Percentiles rank a stretch among this genome's conserved stretches.
Conservation (phyloP, 352 stramenopile genomes). For the Phytopythium mirpurense region DNA sequence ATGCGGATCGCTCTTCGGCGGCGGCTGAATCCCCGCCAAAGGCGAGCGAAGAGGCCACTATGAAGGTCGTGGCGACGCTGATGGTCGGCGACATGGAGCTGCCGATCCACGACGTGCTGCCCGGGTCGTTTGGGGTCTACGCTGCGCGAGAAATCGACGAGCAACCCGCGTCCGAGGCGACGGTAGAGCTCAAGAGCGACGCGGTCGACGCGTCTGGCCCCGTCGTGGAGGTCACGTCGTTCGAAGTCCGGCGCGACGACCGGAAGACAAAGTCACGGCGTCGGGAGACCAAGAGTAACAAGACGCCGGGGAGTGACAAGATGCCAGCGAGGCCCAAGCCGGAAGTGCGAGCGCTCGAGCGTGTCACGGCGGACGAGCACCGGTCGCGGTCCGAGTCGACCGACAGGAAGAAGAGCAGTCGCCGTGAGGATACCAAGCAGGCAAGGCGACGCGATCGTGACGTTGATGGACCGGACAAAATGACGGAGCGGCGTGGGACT, state of each 20-base stretch:
- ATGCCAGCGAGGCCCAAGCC: background rate
- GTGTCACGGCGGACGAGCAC: background rate
- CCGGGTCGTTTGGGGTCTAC: background rate
- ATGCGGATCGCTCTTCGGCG: background rate
- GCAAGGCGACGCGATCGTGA: background rate
- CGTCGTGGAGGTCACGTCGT: no score
- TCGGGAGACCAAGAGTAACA: background rate
- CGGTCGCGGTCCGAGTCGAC: background rate
- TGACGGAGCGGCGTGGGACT: background rate
- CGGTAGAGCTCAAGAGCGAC: background rate
- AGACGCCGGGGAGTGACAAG: background rate
- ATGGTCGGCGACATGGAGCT: constrained; percentile 6
- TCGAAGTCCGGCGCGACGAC: background rate
- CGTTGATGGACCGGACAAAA: background rate
- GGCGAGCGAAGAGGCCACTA: background rate
- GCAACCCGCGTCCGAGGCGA: constrained; percentile 1
- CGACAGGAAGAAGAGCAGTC: background rate
- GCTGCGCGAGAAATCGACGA: background rate
- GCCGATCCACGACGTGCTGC: constrained; percentile 1
- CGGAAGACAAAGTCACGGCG: background rate
- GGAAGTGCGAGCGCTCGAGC: background rate
- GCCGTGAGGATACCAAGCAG: background rate
- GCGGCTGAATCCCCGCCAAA: background rate
- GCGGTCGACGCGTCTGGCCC: background rate
- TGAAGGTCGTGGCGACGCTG: background rate